Base-by-base conservation (phyloP, 2,329 filamentous ascomycete genomes). In the Trichophyton benhamiae region DNA sequence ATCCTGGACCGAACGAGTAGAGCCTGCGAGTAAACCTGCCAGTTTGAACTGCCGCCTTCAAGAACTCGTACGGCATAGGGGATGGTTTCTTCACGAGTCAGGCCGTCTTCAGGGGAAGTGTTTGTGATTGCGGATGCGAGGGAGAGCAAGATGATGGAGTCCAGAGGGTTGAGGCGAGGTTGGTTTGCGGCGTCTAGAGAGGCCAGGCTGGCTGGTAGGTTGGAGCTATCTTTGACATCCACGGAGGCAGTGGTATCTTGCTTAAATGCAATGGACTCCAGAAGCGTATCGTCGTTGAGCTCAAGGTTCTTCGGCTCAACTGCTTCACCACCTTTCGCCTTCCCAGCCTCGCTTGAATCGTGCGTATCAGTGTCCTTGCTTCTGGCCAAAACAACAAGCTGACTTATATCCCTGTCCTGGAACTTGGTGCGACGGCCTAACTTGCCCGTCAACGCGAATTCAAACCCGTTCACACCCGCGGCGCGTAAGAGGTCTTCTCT, bases 21-120 rank as follows among this genome's bases (percentile, higher is more conserved):
- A 0, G 91, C 94, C 71, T 97, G 91, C 0, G 94, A 96, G 71
- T 97, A 97, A 38, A 96, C 87, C 72, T 97, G 94, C 94, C 94
- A 99, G 73, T 97, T 99, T 0, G 90, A 92, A 53, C 88, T 88
- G 67, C 92, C 91, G 63, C 94, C 91, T 7, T 88, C 83, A 1
- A 99, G 80, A 0, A 97, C 94, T 46, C 94, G 84, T 1, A 86
- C 87, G 0, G 94, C 94, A 71, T 92, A 99, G 0, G 94, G 94
- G 0, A 95, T 75, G 3, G 95, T 92, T 71, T 97, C 90, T 74
- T 97, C 91, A n/a, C 91, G 82, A 0, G 91, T 97, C 0, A 99
- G 78, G 0, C 88, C 87, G 71, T 97, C 87, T 0, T 85, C 80
- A 0, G 94, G 91, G 0, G 91, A 87, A 0, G 89, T 91, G 69